phyloP scores from a whole-genome alignment of 352 stramenopile genomes.

The Detonula confervacea region DNA sequence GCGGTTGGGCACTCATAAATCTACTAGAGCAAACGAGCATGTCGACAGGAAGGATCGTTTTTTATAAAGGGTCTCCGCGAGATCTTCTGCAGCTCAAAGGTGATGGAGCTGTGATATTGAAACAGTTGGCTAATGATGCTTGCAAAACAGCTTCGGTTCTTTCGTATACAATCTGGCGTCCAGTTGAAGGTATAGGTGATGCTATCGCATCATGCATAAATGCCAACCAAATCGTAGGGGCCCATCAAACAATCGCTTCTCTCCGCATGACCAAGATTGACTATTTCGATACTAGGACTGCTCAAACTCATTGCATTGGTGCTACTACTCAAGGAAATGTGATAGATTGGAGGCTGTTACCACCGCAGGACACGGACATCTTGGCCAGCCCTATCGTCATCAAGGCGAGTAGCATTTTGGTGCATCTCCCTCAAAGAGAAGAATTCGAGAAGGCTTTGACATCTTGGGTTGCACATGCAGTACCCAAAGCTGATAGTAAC shows the following conservation, averaged over 20 bases:
- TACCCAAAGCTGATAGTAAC: conserved; percentile 11
- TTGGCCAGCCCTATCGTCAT: conserved; percentile 25
- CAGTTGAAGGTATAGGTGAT: conserved; percentile 9
- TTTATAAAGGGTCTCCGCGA: conserved; percentile 37
- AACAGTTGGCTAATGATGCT: conserved; percentile 21
- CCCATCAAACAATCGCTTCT: conserved; percentile 85
- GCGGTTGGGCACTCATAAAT: conserved; percentile 92
- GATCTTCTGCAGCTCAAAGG: conserved; percentile 34
- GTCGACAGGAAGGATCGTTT: conserved; percentile 23
- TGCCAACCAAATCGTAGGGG: conserved; percentile 89
- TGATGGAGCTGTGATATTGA: conserved; percentile 24
- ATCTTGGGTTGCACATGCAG: conserved; percentile 13
- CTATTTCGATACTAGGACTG: conserved; percentile 46
- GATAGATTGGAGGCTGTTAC: conserved; percentile 37
- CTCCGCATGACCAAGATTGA: conserved; percentile 83
- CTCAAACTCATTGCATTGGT: conserved; percentile 34
- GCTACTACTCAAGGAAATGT: conserved; percentile 35
- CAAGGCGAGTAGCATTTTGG: conserved; percentile 21
- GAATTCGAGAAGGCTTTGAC: conserved; percentile 37
- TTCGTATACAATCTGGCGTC: conserved; percentile 43
- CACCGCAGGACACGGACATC: conserved; percentile 15
- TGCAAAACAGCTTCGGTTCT: conserved; percentile 6
- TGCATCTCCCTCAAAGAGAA: conserved; percentile 31
- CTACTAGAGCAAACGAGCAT: conserved; percentile 82
- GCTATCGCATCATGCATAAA: conserved; percentile 70